These are phyloP conservation scores for Syncephalastrum monosporum DNA, from an alignment of 371 early-diverging fungal species.

Conservation along the genomic window DNA sequence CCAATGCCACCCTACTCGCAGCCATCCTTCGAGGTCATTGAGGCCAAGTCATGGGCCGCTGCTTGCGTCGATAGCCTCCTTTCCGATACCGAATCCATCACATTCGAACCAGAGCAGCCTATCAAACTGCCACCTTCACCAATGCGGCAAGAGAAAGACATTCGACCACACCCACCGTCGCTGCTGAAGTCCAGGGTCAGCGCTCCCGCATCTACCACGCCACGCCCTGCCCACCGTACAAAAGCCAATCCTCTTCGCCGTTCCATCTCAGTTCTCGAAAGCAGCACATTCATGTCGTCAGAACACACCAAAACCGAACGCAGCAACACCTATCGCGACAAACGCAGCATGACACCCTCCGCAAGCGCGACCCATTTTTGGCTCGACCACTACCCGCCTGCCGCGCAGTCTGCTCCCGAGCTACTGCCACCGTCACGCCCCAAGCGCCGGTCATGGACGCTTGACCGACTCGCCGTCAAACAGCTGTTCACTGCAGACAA, in stretches of 20 bases:
- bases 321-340: constrained; percentile 1
- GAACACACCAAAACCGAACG: constrained; percentile 8
- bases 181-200: neutral
- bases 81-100: constrained; percentile 26
- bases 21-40: constrained; percentile 34
- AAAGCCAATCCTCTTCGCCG: constrained; percentile 20
- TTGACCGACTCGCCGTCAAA: constrained; percentile 4
- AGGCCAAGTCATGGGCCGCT: constrained; percentile 39
- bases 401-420: too few relatives aligned
- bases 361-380: neutral
- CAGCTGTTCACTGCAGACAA: constrained; percentile 8
- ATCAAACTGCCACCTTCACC: neutral
- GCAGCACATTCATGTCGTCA: constrained; percentile 17
- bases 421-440: too few relatives aligned
- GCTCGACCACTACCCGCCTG: too few relatives aligned
- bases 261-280: constrained; percentile 36
- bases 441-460: too few relatives aligned
- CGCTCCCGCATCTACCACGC: neutral
- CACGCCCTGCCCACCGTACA: constrained; percentile 1
- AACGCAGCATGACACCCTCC: too few relatives aligned
- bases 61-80: constrained; percentile 28
- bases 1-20: constrained; percentile 17
- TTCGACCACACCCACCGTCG: neutral
- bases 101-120: constrained; percentile 19
- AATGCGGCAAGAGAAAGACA: neutral